Evolutionary conservation across 2,329 filamentous ascomycete genomes (phyloP), one percentile per base, ranked within the genome.

Genomic region (Rhynchosporium agropyri): DNA sequence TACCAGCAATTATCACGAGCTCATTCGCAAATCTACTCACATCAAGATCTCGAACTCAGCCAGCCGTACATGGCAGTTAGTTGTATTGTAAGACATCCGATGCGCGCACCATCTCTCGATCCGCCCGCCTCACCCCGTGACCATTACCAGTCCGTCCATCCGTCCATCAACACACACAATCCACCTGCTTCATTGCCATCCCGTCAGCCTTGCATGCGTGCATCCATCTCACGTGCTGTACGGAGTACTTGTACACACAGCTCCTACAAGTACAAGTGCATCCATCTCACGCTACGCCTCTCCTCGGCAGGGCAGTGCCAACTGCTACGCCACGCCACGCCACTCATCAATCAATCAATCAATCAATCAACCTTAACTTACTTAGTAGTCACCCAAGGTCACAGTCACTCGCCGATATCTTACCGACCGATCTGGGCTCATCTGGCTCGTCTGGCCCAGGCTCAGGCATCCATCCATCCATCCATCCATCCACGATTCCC

Each of bases 61-160:
- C 20, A 20, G 20, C 20, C 20, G 20, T 20, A 20, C 20, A 20
- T 1, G 20, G 20, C 20, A 20, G 20, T 20, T 20, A 20, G 20
- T 40, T 40, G 36, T 40, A 40, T 40, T 40, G 36, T 12, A 12
- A 40, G 36, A 40, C 36, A 40, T 40, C 50, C 50, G 50, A 53
- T 53, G 31, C 50, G 28, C 36, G 50, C 50, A 53, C 33, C 7
- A 53, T 38, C 31, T 53, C 50, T 53, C 50, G 50, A 53, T 53
- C 50, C 50, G 8, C 5, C 20, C 50, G 20, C 50, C 2, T 15
- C 10, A 38, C 8, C 50, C 26, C 50, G 50, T 53, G 50, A 53
- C 33, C 49, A 51, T 12, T 20, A 31, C 36, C 13, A 15, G 40
- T 13, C 3, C 40, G 6, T 13, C 20, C 20, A 20, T 13, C 3